Base-by-base conservation (phyloP, 257 asterid species). In the Solanum sejunctum region DNA sequence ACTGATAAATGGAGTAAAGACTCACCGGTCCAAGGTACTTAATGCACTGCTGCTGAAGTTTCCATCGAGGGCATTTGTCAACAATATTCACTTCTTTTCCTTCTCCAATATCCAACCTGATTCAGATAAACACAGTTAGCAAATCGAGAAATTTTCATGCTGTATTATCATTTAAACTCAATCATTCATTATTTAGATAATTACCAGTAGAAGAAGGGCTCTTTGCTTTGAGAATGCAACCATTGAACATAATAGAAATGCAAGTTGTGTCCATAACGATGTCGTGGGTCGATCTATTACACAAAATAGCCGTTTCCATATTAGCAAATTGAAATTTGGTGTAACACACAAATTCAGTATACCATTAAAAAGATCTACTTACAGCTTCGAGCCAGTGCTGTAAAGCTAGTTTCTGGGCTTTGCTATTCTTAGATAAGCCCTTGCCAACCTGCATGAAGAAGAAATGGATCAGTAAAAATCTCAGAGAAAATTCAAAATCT, bases 381-480 rank as follows among this genome's bases (percentile, higher is more conserved):
- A 96, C 99, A 78, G 98, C 99, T 89, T 96, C 98, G 1, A 96
- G 98, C 99, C 99, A 96, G 86, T 96, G 99, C 66, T 95, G 99
- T 63, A 95, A 88, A 17, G 99, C 99, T 60, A 96, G 93, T 86
- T 96, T 96, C 80, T 90, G 99, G 20, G 99, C 99, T 87, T 93
- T 96, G 67, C 90, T 85, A 79, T 95, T 93, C 91, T 95, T 91
- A 0, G 98, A 96, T 75, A 96, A 90, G 36, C 99, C 98, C 90
- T 95, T 96, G 54, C 99, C 99, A 2, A 96, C 98, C 97, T 93
- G 88, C 82, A 86, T 89, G 45, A 67, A 3, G 36, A 61, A 47
- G 43, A 47, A 45, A 47, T 12, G 11, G 16, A 15, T 45, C 41
- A 21, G 58, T 7, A n/a, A 3, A n/a, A 61, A 13, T 73, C 60